Base-by-base conservation (phyloP, 495 filamentous ascomycete genomes). In the Recurvomyces mirabilis region DNA sequence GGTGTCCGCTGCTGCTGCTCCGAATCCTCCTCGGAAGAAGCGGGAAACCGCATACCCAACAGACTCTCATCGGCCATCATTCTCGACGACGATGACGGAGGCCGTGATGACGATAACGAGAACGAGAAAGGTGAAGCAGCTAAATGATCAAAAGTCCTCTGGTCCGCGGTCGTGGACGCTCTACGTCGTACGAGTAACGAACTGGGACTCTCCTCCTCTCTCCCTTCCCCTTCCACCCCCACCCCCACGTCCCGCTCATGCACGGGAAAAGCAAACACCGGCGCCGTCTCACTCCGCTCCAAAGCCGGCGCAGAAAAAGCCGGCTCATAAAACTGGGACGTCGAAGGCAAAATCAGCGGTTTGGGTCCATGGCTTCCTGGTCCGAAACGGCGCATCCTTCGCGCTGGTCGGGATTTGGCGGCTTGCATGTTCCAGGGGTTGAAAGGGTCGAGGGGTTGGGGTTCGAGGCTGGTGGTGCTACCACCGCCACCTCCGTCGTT, bases 341-440 rank as follows among this genome's bases (percentile, higher is more conserved):
- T 53, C 2, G 44, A 42, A 17, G 53, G 50, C 17, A 56, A 38
- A 3, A 53, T 47, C 5, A 56, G 43, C 19, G 53, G 41, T 21
- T 51, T 56, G 6, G 49, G 49, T 3, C 53, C 44, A 9, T 39
- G 15, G 18, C 44, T 49, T n/a, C 49, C 50, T 6, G 45, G 46
- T 1, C 46, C 40, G 22, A 56, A 56, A n/a, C 49, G 25, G 2
- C 53, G 49, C 53, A 56, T 56, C 18, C 49, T 26, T 26, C 53
- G 31, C 9, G 42, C 33, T 1, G 53, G 44, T 12, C 33, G 47
- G 10, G 24, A 23, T 29, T 29, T 25, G 40, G 36, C 34, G 12
- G 41, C 36, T 24, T 46, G 53, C 28, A 49, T 13, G 26, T 11
- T 48, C 53, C 43, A 55, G 12, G 41, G 53, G 35, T 48, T 51